Conservation (phyloP, 2,329 filamentous ascomycete species). For the Colletotrichum shisoi region DNA sequence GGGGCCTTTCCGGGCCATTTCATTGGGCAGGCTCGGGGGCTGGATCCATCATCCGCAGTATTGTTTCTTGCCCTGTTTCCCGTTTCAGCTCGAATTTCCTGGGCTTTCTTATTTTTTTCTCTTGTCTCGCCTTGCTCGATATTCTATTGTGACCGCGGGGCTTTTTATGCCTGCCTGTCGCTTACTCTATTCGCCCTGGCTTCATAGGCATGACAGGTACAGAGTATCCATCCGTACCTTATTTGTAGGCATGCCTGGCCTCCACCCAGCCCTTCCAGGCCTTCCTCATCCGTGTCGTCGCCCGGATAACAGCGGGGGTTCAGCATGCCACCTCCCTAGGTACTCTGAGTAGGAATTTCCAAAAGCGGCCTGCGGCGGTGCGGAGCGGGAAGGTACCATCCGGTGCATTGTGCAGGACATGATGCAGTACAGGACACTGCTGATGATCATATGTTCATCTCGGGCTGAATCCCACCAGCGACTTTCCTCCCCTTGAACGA, state of each 20-base stretch:
- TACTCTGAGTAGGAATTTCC: constrained; percentile 4
- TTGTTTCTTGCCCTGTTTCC: constrained; percentile 26
- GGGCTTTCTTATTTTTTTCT: constrained; percentile 7
- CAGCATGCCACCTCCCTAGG: constrained; percentile 9
- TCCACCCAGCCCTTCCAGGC: neutral
- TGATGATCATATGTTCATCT: constrained; percentile 3
- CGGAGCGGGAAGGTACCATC: constrained; percentile 25
- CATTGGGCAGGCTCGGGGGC: constrained; percentile 39
- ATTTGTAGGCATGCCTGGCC: constrained; percentile 1
- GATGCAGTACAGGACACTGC: neutral
- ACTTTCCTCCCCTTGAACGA: neutral
- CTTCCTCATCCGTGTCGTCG: constrained; percentile 26
- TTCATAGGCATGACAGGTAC: neutral
- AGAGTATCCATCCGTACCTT: neutral
- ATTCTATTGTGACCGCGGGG: neutral
- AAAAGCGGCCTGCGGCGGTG: constrained; percentile 20
- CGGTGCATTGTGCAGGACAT: neutral
- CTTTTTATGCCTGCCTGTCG: constrained; percentile 3
- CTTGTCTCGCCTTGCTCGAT: neutral
- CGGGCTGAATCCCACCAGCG: constrained; percentile 18
- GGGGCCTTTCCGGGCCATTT: constrained; percentile 15
- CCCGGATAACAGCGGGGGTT: constrained; percentile 32
- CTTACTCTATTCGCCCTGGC: neutral
- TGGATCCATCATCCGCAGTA: constrained; percentile 9
- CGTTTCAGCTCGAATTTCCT: constrained; percentile 34